Conservation (phyloP, 2,329 filamentous ascomycete genomes). For the Pseudocercospora cruenta region DNA sequence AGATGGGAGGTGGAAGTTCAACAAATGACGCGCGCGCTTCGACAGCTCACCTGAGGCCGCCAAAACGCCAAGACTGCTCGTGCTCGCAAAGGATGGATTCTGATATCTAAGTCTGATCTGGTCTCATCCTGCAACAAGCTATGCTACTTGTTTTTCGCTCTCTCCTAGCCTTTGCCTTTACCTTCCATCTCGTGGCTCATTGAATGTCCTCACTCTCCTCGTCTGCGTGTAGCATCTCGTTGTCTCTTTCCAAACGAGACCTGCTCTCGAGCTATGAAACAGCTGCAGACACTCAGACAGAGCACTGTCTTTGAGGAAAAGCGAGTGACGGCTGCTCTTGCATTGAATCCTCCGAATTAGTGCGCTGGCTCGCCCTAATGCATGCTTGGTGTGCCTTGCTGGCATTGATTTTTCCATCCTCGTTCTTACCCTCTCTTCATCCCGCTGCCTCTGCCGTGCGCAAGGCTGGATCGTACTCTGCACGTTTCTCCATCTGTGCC, state of each 20-base stretch:
- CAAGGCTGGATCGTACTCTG: slow-evolving; percentile 25
- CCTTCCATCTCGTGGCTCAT: neutral
- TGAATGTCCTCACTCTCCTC: neutral
- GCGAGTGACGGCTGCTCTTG: neutral
- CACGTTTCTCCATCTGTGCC: slow-evolving; percentile 18
- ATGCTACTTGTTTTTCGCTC: neutral
- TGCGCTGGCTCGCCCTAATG: neutral
- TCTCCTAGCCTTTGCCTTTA: neutral
- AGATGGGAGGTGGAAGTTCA: neutral
- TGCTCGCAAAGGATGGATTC: neutral
- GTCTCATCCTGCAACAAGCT: neutral
- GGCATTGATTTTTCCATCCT: neutral
- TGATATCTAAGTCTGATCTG: neutral
- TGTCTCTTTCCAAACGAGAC: neutral
- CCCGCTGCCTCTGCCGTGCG: slow-evolving; percentile 17
- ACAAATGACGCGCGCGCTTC: neutral
- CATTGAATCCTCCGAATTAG: too few species aligned
- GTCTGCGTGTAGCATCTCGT: neutral
- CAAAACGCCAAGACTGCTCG: neutral
- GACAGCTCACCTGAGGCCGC: neutral
- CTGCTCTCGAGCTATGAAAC: neutral
- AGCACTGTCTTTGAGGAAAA: neutral
- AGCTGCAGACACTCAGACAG: neutral
- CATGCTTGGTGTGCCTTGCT: neutral
- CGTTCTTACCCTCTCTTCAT: neutral